Evolutionary conservation across 495 filamentous ascomycete genomes (phyloP).

Genomic region (Copromyces sp.): DNA sequence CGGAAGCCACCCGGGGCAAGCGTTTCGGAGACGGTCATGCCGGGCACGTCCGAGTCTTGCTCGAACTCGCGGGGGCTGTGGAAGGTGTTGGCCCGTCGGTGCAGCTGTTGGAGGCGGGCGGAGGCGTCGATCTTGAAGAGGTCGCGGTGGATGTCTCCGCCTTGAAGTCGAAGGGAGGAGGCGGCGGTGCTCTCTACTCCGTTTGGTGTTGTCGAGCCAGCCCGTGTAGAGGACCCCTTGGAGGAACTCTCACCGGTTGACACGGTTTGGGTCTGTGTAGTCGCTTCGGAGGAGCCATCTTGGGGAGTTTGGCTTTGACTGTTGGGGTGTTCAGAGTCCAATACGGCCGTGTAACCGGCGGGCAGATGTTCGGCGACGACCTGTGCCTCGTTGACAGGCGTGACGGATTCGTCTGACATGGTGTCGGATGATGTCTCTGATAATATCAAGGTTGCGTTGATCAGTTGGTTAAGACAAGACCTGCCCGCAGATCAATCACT

Average conservation of each 20-base stretch:
- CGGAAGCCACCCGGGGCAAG: conserved; percentile 52
- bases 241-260: conserved; percentile 53
- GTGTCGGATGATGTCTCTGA: not conserved
- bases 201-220: not conserved
- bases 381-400: too few relatives aligned
- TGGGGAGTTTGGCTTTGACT: conserved; percentile 11
- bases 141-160: conserved; percentile 58
- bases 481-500: not conserved
- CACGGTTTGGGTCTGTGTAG: conserved; percentile 14
- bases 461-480: not conserved
- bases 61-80: conserved; percentile 30
- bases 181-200: conserved; percentile 15
- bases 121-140: conserved; percentile 54
- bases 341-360: conserved; percentile 35
- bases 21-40: conserved; percentile 40
- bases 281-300: not conserved
- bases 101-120: conserved; percentile 33
- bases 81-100: conserved; percentile 50
- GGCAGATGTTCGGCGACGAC: conserved; percentile 37
- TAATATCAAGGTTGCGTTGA: not conserved
- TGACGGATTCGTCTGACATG: not conserved
- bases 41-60: conserved; percentile 10
- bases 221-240: conserved; percentile 59
- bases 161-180: conserved; percentile 53
- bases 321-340: conserved; percentile 12